Evolutionary conservation across 495 filamentous ascomycete species (phyloP), one percentile per base, ranked within the genome.

Genomic region (Articulospora tetracladia): DNA sequence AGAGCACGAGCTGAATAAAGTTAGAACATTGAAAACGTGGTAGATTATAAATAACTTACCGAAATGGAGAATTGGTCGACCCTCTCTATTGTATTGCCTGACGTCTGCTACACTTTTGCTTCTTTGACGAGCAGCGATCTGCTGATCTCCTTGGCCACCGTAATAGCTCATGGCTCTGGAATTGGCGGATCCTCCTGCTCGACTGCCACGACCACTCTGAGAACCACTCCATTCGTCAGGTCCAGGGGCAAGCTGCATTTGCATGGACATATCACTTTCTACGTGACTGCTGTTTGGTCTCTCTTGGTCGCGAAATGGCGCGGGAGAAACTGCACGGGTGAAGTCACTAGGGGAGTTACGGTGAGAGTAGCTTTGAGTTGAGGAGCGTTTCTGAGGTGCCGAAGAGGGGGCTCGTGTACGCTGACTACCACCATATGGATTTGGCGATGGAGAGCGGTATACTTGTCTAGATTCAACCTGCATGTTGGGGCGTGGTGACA

Each of bases 51-150:
- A 47, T 12, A 41, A 79, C 91, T 85, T 81, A 97, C 94, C 89
- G 73, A 90, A 97, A 74, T 96, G 90, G 68, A 99, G 69, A 67
- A 98, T 93, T 48, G 88, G 85, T 58, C 89, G 83, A 27, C 94
- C 95, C 69, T 97, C 93, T 63, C 85, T 83, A 32, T 89, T 93
- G 66, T 86, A 91, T 63, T 93, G 90, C 59, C 87, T 76, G 13
- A 76, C 83, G 68, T 87, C 86, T 32, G 86, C 91, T 60, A 91
- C 77, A 63, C 93, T 96, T 77, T 90, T 88, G 69, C 92, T 96
- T 62, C 93, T 79, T 55, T 81, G 83, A 61, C 87, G 75, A 24
- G 79, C 73, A 56, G 69, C 77, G 20, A 41, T 56, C 32, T 72
- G 63, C 34, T 59, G 55, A 12, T 41, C 59, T 22, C 75, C 74